Percentiles rank a stretch among this genome's conserved stretches.
phyloP scores from a whole-genome alignment of 768 basidiomycete species.

The Lactarius vividus region DNA sequence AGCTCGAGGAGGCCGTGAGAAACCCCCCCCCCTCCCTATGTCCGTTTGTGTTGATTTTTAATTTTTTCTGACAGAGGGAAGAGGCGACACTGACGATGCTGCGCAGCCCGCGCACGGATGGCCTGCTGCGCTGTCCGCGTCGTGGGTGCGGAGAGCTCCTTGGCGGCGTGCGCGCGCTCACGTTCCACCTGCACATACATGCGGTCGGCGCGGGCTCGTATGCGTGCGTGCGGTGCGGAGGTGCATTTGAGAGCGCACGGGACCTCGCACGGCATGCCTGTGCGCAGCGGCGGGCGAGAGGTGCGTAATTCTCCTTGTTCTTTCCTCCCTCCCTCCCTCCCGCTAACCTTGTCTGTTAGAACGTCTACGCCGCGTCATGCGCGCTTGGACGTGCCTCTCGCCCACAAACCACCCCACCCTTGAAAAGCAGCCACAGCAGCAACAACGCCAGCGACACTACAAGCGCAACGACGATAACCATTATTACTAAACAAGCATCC shows the following conservation, averaged over 20 bases:
- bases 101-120: conserved; percentile 13
- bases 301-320: not conserved
- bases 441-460: not conserved
- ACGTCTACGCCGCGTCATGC: conserved; percentile 18
- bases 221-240: conserved; percentile 18
- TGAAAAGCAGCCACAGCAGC: conserved; percentile 3
- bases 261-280: conserved; percentile 25
- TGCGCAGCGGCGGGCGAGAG: conserved; percentile 21
- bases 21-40: not conserved
- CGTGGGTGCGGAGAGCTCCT: conserved; percentile 22
- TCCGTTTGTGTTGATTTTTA: no score
- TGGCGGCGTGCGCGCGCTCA: conserved; percentile 22
- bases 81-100: conserved; percentile 26
- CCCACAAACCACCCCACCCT: not conserved
- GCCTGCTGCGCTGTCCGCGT: conserved; percentile 17
- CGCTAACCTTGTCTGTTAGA: conserved; percentile 2
- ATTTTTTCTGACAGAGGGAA: conserved; percentile 14
- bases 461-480: conserved; percentile 12
- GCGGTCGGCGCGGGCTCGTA: conserved; percentile 14
- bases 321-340: not conserved
- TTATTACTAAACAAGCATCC: conserved; percentile 5
- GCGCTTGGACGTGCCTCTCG: conserved; percentile 21
- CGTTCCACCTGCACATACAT: conserved; percentile 28
- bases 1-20: conserved; percentile 27
- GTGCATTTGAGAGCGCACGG: conserved; percentile 21